Evolutionary conservation across 495 filamentous ascomycete species (phyloP), one percentile per base, ranked within the genome.

Genomic region (Penicillium steckii): DNA sequence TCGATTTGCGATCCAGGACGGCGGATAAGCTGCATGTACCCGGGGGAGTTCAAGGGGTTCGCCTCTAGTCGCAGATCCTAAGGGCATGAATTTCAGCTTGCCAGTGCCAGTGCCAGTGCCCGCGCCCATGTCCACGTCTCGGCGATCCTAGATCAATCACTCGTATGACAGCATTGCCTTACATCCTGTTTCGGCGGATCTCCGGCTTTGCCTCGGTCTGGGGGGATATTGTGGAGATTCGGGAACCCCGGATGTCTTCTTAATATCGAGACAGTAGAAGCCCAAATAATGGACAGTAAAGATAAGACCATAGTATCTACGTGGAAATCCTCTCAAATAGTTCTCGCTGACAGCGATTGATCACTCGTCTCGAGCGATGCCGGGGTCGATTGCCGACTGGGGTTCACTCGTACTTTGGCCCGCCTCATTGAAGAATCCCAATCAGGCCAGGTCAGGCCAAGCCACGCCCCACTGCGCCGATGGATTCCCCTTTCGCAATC

Each of bases 51-150:
- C 17, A 41, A 22, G 37, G 37, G 37, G 37, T 19, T 41, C 35
- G 33, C 45, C 44, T 48, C 55, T 61, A 64, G 58, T 63, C 50
- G 60, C 40, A 55, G 57, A 63, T 63, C 60, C 48, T 53, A 46
- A 52, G 40, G 51, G 54, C 47, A 42, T 35, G 32, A 35, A 35
- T 35, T 35, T 41, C 37, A 10, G 18, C 37, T 21, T 19, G 21
- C 21, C 27, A 29, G 6, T 29, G n/a, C n/a, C n/a, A n/a, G n/a
- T n/a, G n/a, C n/a, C n/a, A n/a, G n/a, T n/a, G n/a, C n/a, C n/a
- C n/a, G n/a, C n/a, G n/a, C n/a, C n/a, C n/a, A n/a, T n/a, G n/a
- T n/a, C n/a, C n/a, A n/a, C n/a, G n/a, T n/a, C 4, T n/a, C 32
- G 32, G 13, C 32, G 32, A 35, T 35, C 32, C 13, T 15, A 35